phyloP scores from a whole-genome alignment of 208 protist genomes.

The Wallacemonas rigidus region DNA sequence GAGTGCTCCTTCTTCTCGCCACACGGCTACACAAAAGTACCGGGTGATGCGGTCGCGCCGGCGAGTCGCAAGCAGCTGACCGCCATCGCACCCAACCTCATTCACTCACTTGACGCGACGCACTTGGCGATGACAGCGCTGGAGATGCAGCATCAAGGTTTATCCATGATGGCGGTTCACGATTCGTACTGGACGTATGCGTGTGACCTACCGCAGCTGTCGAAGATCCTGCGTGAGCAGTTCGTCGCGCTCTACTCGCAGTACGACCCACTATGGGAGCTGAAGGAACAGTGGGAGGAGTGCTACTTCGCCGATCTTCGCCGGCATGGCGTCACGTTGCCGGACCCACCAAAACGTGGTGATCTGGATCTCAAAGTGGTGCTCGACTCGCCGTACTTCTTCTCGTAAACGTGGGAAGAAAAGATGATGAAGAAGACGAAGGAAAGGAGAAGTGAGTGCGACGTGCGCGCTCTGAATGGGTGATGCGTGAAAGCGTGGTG shows the following conservation, averaged over 20 bases:
- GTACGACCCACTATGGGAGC: conserved; percentile 90
- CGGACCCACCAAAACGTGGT: conserved; percentile 87
- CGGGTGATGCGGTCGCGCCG: conserved; percentile 67
- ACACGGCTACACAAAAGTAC: conserved; percentile 72
- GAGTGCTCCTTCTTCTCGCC: conserved; percentile 83
- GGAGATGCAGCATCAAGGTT: conserved; percentile 84
- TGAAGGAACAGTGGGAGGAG: conserved; percentile 93
- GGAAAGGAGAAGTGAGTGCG: too few species aligned
- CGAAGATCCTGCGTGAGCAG: conserved; percentile 92
- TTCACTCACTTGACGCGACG: conserved; percentile 98
- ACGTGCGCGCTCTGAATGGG: too few species aligned
- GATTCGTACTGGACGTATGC: conserved; percentile 99
- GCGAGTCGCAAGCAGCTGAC: conserved; percentile 91
- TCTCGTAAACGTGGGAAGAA: conserved; percentile 60
- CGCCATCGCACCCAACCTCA: conserved; percentile 98
- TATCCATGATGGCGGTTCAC: conserved; percentile 97
- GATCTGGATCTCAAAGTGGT: conserved; percentile 86
- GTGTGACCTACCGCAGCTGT: conserved; percentile 91
- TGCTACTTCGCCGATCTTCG: conserved; percentile 85
- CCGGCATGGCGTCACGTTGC: conserved; percentile 80
- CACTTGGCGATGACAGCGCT: conserved; percentile 98
- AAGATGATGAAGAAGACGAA: not conserved
- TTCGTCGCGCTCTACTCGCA: conserved; percentile 96
- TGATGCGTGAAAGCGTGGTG: too few species aligned
- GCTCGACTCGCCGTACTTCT: conserved; percentile 92